Base-by-base conservation (phyloP, 176 grass and related monocot genomes). In the Aechmea fasciata region DNA sequence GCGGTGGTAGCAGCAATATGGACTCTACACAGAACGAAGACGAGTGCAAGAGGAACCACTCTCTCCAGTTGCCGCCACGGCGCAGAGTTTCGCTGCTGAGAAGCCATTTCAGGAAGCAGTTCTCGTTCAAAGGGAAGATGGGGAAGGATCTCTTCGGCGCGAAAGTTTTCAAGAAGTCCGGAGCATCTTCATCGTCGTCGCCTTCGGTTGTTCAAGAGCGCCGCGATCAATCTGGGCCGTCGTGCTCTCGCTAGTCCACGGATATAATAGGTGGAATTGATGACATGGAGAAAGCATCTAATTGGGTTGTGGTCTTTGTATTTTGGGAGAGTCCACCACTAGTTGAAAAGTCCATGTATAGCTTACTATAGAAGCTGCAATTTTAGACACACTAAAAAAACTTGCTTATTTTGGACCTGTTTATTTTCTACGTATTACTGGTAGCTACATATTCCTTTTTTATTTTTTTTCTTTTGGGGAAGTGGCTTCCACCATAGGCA, bases 111-210 rank as follows among this genome's bases (percentile, higher is more conserved):
- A 99, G 85, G 87, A 90, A 80, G 75, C 87, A 77, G 59, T 93
- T 99, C 64, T 80, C 87, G 7, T 86, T 94, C 73, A 99, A 85
- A 33, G 80, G 84, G 33, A 99, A 77, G 64, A 84, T 99, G 2
- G 84, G 95, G 57, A 99, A 83, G 68, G 86, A 97, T 19, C 66
- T 97, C 48, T 90, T 90, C 12, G 71, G 89, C 0, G 79, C 86
- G 22, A 83, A 82, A 64, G 73, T 88, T 12, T 99, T 94, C 47
- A 86, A 66, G 53, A 86, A 75, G 79, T 69, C 47, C 2, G 85
- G 85, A 33, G 87, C 87, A 0, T 79, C 82, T 5, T 85, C 91
- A 48, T 85, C 77, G 0, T 78, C 65, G 41, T 77, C 82, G 7
- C 83, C 91, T 52, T 85, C 77, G 0, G 79, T 66, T 50, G 86